These are phyloP conservation scores for Mycena maculata DNA, from an alignment of 768 basidiomycete genomes.

Conservation along the genomic window DNA sequence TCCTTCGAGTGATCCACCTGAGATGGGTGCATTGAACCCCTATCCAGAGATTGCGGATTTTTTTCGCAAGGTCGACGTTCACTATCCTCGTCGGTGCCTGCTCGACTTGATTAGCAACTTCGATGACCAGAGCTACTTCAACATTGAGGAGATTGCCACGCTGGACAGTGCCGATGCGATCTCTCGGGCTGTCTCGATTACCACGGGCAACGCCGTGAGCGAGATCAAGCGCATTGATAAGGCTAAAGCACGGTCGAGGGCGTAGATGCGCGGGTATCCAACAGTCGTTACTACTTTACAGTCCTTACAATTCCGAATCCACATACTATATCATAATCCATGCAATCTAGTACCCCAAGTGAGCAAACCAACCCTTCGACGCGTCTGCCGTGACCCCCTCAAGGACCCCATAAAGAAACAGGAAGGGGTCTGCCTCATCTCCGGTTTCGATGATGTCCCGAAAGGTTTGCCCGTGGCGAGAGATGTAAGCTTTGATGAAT, in stretches of 20 bases:
- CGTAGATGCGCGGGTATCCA: constrained; percentile 1
- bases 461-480: constrained; percentile 36
- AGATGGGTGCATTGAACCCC: constrained; percentile 2
- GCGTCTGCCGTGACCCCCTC: constrained; percentile 7
- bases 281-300: not conserved
- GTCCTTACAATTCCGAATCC: not conserved
- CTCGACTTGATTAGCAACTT: not conserved
- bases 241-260: constrained; percentile 1
- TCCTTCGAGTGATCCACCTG: constrained; percentile 4
- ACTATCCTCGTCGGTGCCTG: not conserved
- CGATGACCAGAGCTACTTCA: constrained; percentile 2
- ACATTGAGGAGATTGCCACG: constrained; percentile 16
- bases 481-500: constrained; percentile 45
- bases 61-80: not conserved
- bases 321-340: not conserved
- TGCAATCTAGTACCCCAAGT: constrained; percentile 18
- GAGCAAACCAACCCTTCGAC: constrained; percentile 11
- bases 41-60: constrained; percentile 11
- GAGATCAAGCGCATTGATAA: constrained; percentile 4
- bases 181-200: constrained; percentile 2
- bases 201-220: not conserved
- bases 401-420: constrained; percentile 15
- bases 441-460: constrained; percentile 9
- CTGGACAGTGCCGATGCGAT: not conserved
- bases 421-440: constrained; percentile 7